Evolutionary conservation across 108 stramenopile species (phyloP).

Genomic region (Phaeodactylum tricornutum): DNA sequence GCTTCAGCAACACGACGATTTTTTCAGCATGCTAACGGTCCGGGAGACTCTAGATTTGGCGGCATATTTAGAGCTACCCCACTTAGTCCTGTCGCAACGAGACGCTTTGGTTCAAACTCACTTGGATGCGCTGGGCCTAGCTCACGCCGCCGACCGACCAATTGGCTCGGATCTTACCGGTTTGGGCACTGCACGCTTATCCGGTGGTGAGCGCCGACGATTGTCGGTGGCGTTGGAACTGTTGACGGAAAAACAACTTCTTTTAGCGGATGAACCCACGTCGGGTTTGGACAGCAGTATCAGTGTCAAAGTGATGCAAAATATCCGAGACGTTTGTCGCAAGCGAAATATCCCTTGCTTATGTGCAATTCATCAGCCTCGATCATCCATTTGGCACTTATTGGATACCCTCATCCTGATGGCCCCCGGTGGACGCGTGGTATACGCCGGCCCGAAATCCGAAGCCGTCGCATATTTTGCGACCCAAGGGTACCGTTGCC

Average conservation of each 20-base stretch:
- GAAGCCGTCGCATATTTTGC: conserved; percentile 52
- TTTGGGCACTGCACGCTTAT: conserved; percentile 18
- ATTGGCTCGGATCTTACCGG: conserved; percentile 23
- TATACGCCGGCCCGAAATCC: conserved; percentile 41
- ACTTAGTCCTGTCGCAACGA: conserved; percentile 14
- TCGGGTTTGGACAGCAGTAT: conserved; percentile 50
- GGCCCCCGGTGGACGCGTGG: conserved; percentile 62
- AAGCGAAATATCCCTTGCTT: conserved; percentile 57
- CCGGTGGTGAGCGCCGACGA: conserved; percentile 78
- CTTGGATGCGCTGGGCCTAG: conserved; percentile 50
- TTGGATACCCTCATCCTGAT: conserved; percentile 55
- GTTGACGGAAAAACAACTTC: not conserved
- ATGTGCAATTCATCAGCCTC: conserved; percentile 64
- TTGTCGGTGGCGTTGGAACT: conserved; percentile 73
- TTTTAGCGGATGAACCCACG: conserved; percentile 67
- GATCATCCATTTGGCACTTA: conserved; percentile 52
- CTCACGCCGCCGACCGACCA: conserved; percentile 29
- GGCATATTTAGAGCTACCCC: conserved; percentile 48
- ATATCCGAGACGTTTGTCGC: conserved; percentile 35
- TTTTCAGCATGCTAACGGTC: conserved; percentile 74
- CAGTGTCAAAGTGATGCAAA: conserved; percentile 50
- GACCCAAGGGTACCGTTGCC: conserved; percentile 50
- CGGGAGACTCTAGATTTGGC: conserved; percentile 73
- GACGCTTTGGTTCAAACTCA: conserved; percentile 23
- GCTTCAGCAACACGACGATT: conserved; percentile 68